Evolutionary conservation across 371 early-diverging fungal genomes (phyloP), one percentile per base, ranked within the genome.

Genomic region (Haplosporangium sp.): DNA sequence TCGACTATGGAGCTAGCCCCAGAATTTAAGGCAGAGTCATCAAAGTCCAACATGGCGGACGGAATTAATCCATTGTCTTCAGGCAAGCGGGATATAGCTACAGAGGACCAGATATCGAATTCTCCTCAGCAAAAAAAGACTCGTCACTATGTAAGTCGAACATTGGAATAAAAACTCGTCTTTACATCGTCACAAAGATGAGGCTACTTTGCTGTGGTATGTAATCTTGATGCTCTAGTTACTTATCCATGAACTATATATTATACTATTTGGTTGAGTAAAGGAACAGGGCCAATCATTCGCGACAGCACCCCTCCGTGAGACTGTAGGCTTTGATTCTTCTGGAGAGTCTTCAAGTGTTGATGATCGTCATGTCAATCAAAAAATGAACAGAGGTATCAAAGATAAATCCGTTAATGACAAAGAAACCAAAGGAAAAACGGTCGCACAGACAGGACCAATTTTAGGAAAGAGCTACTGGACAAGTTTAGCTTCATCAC

Each of bases 141-240:
- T 27, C 37, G 39, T 11, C 61, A 38, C 48, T 48, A 67, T 60
- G 67, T 67, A 67, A 67, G 67, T 61, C 40, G 15, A 8, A 37
- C 60, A 9, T 50, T 52, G 39, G 45, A 34, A 52, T 55, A 65
- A 65, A 48, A 35, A 20, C 39, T 15, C 34, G 7, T 42, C 35
- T 10, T 34, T 13, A 6, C 39, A 6, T 11, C 38, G 35, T 35
- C 10, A 40, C 9, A 8, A 6, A 59, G 37, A 39, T 5, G 17
- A 40, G 59, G 9, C 7, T 19, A 27, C 4, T 59, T 8, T 59
- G 6, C 5, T n/a, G 59, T n/a, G 8, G 0, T 5, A 40, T 19
- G 39, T 59, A 3, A 17, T 37, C 37, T 15, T 10, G 11, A 20
- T 35, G 20, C 39, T 10, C 8, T 19, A 13, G 37, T 38, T 9